A percentile compares a stretch with the other conserved stretches of the same genome.
These are phyloP conservation scores for Cordia subcordata DNA, from an alignment of 257 asterid species.

Conservation along the genomic window DNA sequence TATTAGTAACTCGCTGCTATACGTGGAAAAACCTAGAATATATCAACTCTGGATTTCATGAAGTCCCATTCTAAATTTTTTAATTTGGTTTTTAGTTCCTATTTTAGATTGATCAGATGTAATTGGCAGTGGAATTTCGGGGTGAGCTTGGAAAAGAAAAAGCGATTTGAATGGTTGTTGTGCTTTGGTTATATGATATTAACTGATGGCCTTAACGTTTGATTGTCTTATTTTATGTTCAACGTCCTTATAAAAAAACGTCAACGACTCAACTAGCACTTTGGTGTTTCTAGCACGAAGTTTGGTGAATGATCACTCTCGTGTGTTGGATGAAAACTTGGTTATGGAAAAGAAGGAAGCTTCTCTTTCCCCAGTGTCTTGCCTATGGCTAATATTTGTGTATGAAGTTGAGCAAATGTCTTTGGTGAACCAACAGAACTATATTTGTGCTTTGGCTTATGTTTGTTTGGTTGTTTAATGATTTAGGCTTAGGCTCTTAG, in stretches of 20 bases:
- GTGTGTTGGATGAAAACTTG: slow-evolving; percentile 85
- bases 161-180: too few relatives aligned
- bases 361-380: slow-evolving; percentile 98
- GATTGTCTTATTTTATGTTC: not conserved
- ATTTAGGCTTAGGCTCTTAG: not conserved
- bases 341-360: slow-evolving; percentile 92
- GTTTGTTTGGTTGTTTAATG: slow-evolving; percentile 6
- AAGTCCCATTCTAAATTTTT: too few relatives aligned
- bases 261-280: slow-evolving; percentile 82
- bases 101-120: too few relatives aligned
- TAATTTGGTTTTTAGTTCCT: too few relatives aligned
- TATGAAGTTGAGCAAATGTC: slow-evolving; percentile 93
- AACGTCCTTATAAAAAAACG: slow-evolving; percentile 56
- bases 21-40: too few relatives aligned
- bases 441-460: slow-evolving; percentile 14
- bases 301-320: slow-evolving; percentile 82
- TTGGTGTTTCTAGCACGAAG: slow-evolving; percentile 81
- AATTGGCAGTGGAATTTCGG: too few relatives aligned
- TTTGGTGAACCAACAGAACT: slow-evolving; percentile 95
- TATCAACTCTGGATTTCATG: too few relatives aligned
- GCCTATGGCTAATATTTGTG: slow-evolving; percentile 70
- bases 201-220: too few relatives aligned
- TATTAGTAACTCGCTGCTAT: too few relatives aligned
- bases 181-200: too few relatives aligned
- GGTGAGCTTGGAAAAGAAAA: too few relatives aligned